Evolutionary conservation across 352 stramenopile species (phyloP).

Genomic region (Phytophthora syringae): DNA sequence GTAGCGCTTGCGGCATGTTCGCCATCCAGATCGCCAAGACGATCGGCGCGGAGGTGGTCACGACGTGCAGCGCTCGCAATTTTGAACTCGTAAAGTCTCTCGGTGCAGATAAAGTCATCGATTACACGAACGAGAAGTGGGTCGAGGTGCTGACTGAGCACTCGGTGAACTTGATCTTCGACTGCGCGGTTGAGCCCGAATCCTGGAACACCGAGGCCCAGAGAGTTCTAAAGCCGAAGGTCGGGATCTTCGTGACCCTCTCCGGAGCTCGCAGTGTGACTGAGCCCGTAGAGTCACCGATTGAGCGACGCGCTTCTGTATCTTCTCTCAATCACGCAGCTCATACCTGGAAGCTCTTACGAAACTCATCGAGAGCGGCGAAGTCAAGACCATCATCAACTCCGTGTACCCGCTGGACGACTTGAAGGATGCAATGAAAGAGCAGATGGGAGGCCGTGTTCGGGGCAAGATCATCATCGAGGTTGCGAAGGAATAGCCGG

Average conservation of each 20-base stretch:
- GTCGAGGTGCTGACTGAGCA: background rate
- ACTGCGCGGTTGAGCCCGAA: background rate
- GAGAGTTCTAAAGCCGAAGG: background rate
- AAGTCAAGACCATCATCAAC: constrained; percentile 52
- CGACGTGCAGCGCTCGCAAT: background rate
- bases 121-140: background rate
- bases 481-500: constrained; percentile 11
- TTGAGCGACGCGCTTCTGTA: background rate
- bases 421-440: constrained; percentile 34
- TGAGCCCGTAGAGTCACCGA: background rate
- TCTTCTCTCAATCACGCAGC: background rate
- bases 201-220: background rate
- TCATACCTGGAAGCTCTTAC: background rate
- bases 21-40: too few species aligned
- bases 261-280: background rate
- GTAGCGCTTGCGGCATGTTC: too few species aligned
- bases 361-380: constrained; percentile 19
- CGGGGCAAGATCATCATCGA: constrained; percentile 66
- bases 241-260: background rate
- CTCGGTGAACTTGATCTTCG: background rate
- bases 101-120: background rate
- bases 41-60: background rate
- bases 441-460: constrained; percentile 22
- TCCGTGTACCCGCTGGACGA: constrained; percentile 57
- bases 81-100: background rate